Evolutionary conservation across 352 stramenopile species (phyloP).

Genomic region (Phytophthora boehmeriae): DNA sequence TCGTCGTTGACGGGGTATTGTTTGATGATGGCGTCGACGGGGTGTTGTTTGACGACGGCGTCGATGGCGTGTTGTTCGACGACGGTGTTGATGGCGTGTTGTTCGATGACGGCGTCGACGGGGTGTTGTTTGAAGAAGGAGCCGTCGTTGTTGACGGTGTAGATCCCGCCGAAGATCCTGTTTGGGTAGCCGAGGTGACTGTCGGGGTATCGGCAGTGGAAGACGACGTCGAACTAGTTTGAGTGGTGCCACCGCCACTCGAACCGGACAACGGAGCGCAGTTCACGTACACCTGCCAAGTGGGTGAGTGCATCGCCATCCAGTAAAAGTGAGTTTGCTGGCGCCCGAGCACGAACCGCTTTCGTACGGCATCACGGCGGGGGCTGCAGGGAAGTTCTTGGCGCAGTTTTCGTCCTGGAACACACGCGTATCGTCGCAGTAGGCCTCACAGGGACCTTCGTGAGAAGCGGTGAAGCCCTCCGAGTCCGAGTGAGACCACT

Average conservation of each 20-base stretch:
- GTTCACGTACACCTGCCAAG: conserved; percentile 35
- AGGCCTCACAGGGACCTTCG: conserved; percentile 40
- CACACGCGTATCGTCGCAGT: conserved; percentile 35
- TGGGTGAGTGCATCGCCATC: conserved; percentile 27
- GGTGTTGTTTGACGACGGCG: background rate
- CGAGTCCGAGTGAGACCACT: conserved; percentile 18
- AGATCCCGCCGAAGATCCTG: background rate
- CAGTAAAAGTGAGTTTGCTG: conserved; percentile 26
- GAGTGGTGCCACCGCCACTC: background rate
- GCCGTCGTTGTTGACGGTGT: background rate
- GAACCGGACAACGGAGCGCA: conserved; percentile 4
- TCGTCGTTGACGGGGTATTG: conserved; percentile 15
- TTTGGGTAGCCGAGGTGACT: too few relatives aligned
- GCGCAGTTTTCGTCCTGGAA: conserved; percentile 38
- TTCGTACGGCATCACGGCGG: conserved; percentile 28
- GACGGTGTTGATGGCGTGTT: conserved; percentile 14
- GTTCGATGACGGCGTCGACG: conserved; percentile 14
- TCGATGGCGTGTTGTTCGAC: background rate
- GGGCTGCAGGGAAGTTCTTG: conserved; percentile 19
- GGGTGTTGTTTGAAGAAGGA: background rate
- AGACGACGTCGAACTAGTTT: too few relatives aligned
- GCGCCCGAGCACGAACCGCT: conserved; percentile 16
- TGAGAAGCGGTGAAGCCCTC: conserved; percentile 25
- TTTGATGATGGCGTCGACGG: conserved; percentile 14
- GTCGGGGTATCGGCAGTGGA: too few relatives aligned